A percentile compares a stretch with the other conserved stretches of the same genome.
Conservation (phyloP, 345 rosid genomes). For the Syzygium aqueum region DNA sequence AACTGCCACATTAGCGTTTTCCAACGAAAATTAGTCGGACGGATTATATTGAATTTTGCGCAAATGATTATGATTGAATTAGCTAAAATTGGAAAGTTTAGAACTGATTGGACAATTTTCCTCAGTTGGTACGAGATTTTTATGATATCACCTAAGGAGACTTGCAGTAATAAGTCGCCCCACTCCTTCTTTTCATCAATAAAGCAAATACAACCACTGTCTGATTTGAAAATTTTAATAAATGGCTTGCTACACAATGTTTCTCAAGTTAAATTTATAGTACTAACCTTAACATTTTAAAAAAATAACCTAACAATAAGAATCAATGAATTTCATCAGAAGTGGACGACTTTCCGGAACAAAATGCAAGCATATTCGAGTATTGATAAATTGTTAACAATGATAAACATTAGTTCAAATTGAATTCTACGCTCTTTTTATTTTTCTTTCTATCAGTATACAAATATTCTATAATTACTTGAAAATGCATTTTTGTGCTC, state of each 20-base stretch:
- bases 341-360: background rate
- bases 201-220: background rate
- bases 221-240: background rate
- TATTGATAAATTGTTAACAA: background rate
- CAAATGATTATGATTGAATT: too few relatives aligned
- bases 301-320: background rate
- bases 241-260: too few relatives aligned
- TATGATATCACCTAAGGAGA: background rate
- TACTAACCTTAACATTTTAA: background rate
- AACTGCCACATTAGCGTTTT: background rate
- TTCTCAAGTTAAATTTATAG: background rate
- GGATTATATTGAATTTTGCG: too few relatives aligned
- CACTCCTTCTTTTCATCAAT: background rate
- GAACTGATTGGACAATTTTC: too few relatives aligned
- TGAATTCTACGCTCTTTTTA: background rate
- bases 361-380: background rate
- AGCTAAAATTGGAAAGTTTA: too few relatives aligned
- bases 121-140: background rate
- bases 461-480: background rate
- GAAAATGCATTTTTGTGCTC: background rate
- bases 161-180: background rate
- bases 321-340: background rate
- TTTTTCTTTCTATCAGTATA: background rate
- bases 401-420: background rate
- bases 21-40: background rate